Evolutionary conservation across 306 rosid genomes (phyloP), one percentile per base, ranked within the genome.

Genomic region (Vigna hirtella): DNA sequence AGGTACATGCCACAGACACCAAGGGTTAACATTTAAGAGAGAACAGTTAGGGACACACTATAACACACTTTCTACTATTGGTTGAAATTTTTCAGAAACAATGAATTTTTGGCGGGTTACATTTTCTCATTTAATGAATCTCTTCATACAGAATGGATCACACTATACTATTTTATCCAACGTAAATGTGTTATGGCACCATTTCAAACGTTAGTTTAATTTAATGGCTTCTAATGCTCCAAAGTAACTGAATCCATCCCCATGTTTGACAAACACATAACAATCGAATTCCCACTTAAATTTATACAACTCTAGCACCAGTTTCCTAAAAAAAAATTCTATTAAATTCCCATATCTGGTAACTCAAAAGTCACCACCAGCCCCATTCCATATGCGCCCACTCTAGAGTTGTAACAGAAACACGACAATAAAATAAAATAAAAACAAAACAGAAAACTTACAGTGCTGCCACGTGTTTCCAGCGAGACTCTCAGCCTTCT

Each of bases 391-490:
- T 34, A 40, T 58, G 9, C 58, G 48, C 13, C 66, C 36, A 66
- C 18, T 67, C 58, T 3, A 74, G 32, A 61, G 26, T 9, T 12
- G 5, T 20, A 17, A 74, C 32, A 40, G 42, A 26, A 28, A 20
- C 17, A 61, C 40, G 67, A 32, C 4, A 70, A 72, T 15, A 4
- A 74, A 42, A 42, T 2, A 42, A 9, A 42, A 42, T 9, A 42
- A 42, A 42, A 72, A 22, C 9, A 65, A 79, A 64, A 16, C 17
- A 38, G 55, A 45, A 62, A 75, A 76, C 93, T 82, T 80, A 95
- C 98, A 78, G 81, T 94, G 96, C 81, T 90, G 94, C 99, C 99
- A 95, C 36, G 99, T 93, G 84, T 93, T 95, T 73, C 94, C 95
- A 28, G 98, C 99, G 64, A 95, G 86, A 87, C 59, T 88, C 85